Evolutionary conservation across 73 alveolate species (phyloP).

Genomic region (Uronychia setigera): DNA sequence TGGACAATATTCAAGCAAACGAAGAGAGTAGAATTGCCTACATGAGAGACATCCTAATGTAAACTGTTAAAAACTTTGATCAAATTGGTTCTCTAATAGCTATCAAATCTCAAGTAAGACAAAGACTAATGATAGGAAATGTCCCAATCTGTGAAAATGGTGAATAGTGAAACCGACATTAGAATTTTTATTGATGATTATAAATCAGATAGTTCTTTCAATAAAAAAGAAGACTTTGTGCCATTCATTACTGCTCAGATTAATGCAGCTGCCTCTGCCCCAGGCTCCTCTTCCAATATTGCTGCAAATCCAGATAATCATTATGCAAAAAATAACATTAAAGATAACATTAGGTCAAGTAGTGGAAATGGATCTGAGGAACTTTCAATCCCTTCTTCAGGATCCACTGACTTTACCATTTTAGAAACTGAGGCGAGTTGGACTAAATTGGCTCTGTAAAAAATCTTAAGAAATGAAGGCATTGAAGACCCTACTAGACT

Average conservation of each 20-base stretch:
- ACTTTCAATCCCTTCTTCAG: background rate
- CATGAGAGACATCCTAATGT: background rate
- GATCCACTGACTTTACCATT: background rate
- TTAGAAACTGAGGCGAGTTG: background rate
- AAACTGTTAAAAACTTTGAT: background rate
- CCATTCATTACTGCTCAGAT: background rate
- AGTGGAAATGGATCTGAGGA: background rate
- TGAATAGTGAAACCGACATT: slow-evolving; percentile 53
- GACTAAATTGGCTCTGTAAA: background rate
- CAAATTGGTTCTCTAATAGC: background rate
- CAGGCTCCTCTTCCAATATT: too few relatives aligned
- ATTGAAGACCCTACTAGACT: background rate
- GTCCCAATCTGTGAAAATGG: slow-evolving; percentile 32
- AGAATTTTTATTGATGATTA: slow-evolving; percentile 58
- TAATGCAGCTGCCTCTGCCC: background rate
- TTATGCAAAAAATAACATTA: background rate
- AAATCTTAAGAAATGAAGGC: background rate
- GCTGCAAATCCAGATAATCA: too few relatives aligned
- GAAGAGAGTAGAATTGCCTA: slow-evolving; percentile 24
- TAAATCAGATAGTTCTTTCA: background rate
- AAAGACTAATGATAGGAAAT: slow-evolving; percentile 12
- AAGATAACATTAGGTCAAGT: background rate
- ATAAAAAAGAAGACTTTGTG: background rate
- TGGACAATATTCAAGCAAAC: background rate
- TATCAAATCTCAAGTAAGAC: background rate